Evolutionary conservation across 352 stramenopile species (phyloP), one percentile per base, ranked within the genome.

Genomic region (Globisporangium iwayamae): DNA sequence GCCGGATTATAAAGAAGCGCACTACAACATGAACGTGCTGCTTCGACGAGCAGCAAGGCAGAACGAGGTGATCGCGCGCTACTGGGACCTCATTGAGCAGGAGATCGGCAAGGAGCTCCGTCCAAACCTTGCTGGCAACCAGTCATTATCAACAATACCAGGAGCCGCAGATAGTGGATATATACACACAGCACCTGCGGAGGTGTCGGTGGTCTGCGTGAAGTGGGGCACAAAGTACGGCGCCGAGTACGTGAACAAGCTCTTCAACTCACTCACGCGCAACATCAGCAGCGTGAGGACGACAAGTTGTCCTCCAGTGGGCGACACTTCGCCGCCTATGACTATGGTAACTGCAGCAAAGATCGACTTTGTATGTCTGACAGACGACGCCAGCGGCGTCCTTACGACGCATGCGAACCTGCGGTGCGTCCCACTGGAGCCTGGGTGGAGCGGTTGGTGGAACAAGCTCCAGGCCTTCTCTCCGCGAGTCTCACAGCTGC

Each of bases 111-210:
- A 13, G 25, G 34, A 67, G 25, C 25, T 62, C 13, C 51, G 46
- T 39, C 18, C 55, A 60, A 20, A 53, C 13, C 89, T 28, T 8
- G n/a, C 2, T 18, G 14, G 14, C 16, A 61, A 13, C 41, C 20
- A 41, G 45, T 60, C 22, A 3, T 6, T 10, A 1, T 16, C 7
- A 41, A 10, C 32, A 98, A 98, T 71, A 92, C 98, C 78, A 81
- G 89, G 60, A 98, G 98, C 73, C 95, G 98, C 75, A 97, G 79
- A 65, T 89, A 98, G 58, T 98, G 11, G 90, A 14, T 90, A 89
- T 65, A 79, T 98, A 25, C 98, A 97, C 73, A 97, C 67, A 20
- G 20, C 36, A 32, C 43, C 28, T 25, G 20, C 25, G 14, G 53
- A 51, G 11, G 65, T 89, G 2, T 74, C 78, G 0, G 74, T 94